Percentiles rank a stretch among this genome's conserved stretches.
Evolutionary conservation across 2,329 filamentous ascomycete genomes (phyloP).

Genomic region (Sarocladium oryzae): DNA sequence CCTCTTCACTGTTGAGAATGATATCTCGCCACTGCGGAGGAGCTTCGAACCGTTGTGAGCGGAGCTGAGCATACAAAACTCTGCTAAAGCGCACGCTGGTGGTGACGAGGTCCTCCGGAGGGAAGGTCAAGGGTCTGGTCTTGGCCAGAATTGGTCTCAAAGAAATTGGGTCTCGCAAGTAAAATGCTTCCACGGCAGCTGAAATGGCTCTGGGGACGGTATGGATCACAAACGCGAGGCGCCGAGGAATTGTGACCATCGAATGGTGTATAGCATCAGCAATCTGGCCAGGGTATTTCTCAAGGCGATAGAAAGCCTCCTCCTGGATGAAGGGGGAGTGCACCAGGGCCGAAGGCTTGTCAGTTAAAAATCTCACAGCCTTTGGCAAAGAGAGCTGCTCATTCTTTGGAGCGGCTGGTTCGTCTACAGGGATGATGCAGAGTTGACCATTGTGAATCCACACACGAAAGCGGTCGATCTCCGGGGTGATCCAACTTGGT

Average conservation of each 20-base stretch:
- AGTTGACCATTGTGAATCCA: conserved; percentile 81
- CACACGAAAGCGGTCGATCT: conserved; percentile 78
- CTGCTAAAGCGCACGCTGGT: conserved; percentile 78
- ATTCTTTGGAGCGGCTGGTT: conserved; percentile 23
- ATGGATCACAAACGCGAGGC: conserved; percentile 73
- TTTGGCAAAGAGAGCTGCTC: conserved; percentile 53
- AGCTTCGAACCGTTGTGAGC: conserved; percentile 73
- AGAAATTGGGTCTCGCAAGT: conserved; percentile 75
- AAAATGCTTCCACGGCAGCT: conserved; percentile 84
- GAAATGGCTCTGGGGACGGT: conserved; percentile 69
- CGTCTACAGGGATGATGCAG: conserved; percentile 59
- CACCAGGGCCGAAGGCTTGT: conserved; percentile 52
- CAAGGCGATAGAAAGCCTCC: conserved; percentile 84
- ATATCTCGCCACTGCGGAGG: conserved; percentile 41
- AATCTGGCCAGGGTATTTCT: conserved; percentile 76
- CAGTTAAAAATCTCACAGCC: conserved; percentile 55
- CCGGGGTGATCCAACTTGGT: conserved; percentile 86
- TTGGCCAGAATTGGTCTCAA: conserved; percentile 61
- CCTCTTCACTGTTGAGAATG: neutral
- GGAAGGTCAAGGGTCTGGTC: conserved; percentile 53
- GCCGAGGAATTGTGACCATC: conserved; percentile 68
- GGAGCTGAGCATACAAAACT: conserved; percentile 84
- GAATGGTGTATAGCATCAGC: conserved; percentile 69
- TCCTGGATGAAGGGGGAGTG: conserved; percentile 71
- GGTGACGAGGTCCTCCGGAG: conserved; percentile 71